Evolutionary conservation across 2,329 filamentous ascomycete genomes (phyloP), one percentile per base, ranked within the genome.

Genomic region (Amphichorda felina): DNA sequence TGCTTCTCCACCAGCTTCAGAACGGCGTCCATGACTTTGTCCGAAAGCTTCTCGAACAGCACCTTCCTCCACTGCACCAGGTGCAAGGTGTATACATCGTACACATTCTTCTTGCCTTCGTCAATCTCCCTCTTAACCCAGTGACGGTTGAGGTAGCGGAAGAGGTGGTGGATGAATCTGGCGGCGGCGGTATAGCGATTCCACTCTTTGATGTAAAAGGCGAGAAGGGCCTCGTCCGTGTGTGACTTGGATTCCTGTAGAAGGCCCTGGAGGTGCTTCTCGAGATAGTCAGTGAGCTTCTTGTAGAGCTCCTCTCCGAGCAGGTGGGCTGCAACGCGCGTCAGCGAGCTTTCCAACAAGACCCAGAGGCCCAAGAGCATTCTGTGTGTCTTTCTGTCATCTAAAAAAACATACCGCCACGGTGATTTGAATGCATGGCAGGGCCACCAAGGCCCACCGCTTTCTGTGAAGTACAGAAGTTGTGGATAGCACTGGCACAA

Each of bases 121-220:
- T 98, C 91, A 63, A 98, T 94, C 62, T 98, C 91, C 21, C 91
- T 74, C 70, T 95, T 98, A 2, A 98, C 91, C 91, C 93, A 98
- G 61, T 98, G 91, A 21, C 91, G 77, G 54, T 98, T 98, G 18
- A 98, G 75, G 54, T 98, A 98, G 36, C 82, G 71, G 67, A 98
- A 98, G 7, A 98, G 66, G 55, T 98, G 89, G 59, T 98, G 93
- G 56, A 95, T 91, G 62, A 94, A 98, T 59, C 93, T 94, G 40
- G 88, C 91, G 1, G 91, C 89, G 11, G 83, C 85, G 2, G 91
- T 98, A 62, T 95, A 98, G 41, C 91, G 76, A 45, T 82, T 79
- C 91, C 91, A 98, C 68, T 98, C 88, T 53, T 82, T 78, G 57
- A 96, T 98, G 57, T 98, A 98, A 60, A 89, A 96, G 15, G 72